phyloP scores from a whole-genome alignment of 2,329 filamentous ascomycete genomes.

The Paecilomyces dactylethromorphus region DNA sequence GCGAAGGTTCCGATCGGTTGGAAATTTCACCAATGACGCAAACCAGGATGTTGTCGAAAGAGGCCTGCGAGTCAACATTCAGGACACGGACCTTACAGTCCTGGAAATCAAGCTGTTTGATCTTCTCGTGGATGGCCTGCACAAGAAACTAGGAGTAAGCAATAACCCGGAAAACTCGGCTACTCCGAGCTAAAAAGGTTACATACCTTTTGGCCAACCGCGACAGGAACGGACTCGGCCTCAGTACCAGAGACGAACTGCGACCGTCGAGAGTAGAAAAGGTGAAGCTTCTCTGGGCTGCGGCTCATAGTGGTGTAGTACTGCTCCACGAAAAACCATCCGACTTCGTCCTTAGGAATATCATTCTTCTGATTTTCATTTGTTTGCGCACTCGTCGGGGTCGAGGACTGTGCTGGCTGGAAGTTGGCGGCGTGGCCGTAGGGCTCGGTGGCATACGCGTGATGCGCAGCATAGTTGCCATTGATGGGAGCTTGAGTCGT shows the following conservation, averaged over 20 bases:
- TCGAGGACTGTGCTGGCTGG: conserved; percentile 33
- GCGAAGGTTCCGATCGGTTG: conserved; percentile 83
- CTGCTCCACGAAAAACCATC: conserved; percentile 99
- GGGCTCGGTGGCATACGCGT: conserved; percentile 28
- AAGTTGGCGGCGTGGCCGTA: conserved; percentile 32
- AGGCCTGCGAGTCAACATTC: conserved; percentile 95
- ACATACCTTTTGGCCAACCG: conserved; percentile 77
- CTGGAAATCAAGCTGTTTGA: conserved; percentile 87
- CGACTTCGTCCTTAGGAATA: conserved; percentile 83
- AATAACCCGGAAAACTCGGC: background rate
- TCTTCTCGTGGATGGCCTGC: conserved; percentile 87
- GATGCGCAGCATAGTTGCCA: conserved; percentile 35
- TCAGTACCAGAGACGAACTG: conserved; percentile 91
- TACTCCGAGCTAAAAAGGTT: background rate
- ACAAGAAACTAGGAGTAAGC: conserved; percentile 13
- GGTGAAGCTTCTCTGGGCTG: conserved; percentile 83
- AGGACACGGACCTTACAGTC: conserved; percentile 97
- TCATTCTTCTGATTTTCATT: conserved; percentile 34
- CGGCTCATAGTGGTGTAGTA: conserved; percentile 98
- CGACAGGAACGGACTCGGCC: conserved; percentile 79
- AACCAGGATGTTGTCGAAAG: conserved; percentile 88
- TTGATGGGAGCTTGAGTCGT: conserved; percentile 35
- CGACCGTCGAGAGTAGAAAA: conserved; percentile 95
- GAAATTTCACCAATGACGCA: conserved; percentile 98
- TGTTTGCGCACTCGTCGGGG: conserved; percentile 30